Base-by-base conservation (phyloP, 768 basidiomycete genomes). In the Mrakia hoshinonis region DNA sequence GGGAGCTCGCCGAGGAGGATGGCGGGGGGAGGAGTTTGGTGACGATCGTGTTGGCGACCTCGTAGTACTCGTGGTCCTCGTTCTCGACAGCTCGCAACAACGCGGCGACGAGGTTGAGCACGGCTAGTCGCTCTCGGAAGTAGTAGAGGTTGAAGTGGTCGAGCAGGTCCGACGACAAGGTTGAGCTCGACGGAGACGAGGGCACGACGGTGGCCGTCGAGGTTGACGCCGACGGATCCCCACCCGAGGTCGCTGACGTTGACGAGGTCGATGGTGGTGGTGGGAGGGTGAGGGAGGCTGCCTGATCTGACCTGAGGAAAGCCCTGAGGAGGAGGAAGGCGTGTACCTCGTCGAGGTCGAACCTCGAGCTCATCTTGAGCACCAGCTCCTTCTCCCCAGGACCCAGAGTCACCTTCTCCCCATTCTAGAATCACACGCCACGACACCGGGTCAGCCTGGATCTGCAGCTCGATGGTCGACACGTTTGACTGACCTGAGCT, bases 271-370 rank as follows among this genome's bases (percentile, higher is more conserved):
- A 15, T 15, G 43, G 39, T 20, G 62, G 39, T 0, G 62, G 43
- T 48, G 62, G n/a, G n/a, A 48, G 39, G 10, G 62, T 26, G 26
- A 64, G 43, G 6, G 62, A 64, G 4, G 64, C 64, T 36, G 64
- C 64, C 26, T 66, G 46, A 20, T 66, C 64, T 12, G 64, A 66
- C 24, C 88, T 88, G 11, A 90, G 81, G 76, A 89, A 93, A 0
- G 89, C 87, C 15, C 88, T 86, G 26, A 91, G 81, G 6, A 94
- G 83, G 4, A 88, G 80, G 52, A 89, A 82, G 0, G 91, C 87
- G n/a, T 88, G 86, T 1, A 92, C 82, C 76, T 94, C 86, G 80
- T 94, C 91, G 29, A 95, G 86, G 36, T 85, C 82, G 78, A 91
- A 87, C 71, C 83, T 83, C 52, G 83, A 78, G 80, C 91, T 90